Percentiles rank a stretch among this genome's conserved stretches.
phyloP scores from a whole-genome alignment of 352 stramenopile species.

The Plasmopara viticola region DNA sequence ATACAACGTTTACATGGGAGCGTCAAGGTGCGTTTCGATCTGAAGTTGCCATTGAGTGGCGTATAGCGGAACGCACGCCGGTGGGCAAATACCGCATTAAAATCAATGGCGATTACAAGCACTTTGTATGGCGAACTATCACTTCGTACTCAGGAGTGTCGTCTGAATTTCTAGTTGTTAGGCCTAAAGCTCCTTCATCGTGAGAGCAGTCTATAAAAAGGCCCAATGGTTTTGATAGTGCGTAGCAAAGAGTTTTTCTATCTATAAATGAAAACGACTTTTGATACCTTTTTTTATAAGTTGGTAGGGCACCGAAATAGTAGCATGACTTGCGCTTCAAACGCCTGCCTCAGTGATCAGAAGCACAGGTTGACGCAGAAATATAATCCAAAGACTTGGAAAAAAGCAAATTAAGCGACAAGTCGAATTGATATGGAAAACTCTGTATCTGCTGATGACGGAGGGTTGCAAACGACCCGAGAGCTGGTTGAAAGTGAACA shows the following conservation, averaged over 20 bases:
- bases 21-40: conserved; percentile 65
- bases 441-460: conserved; percentile 11
- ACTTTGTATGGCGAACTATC: conserved; percentile 45
- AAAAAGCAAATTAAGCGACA: neutral
- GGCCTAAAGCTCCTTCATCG: neutral
- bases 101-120: conserved; percentile 73
- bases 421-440: conserved; percentile 18
- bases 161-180: conserved; percentile 43
- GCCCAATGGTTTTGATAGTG: neutral
- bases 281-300: neutral
- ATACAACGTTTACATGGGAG: conserved; percentile 77
- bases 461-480: conserved; percentile 11
- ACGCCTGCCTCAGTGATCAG: conserved; percentile 3
- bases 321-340: conserved; percentile 6
- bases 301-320: neutral
- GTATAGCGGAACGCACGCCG: conserved; percentile 40
- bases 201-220: neutral
- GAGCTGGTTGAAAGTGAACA: conserved; percentile 3
- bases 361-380: neutral
- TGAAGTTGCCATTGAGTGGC: conserved; percentile 64
- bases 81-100: conserved; percentile 66
- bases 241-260: neutral
- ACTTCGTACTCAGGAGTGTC: conserved; percentile 52
- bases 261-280: neutral
- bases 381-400: too few species aligned